These are phyloP conservation scores for Volvariella volvacea DNA, from an alignment of 1,284 basidiomycete species.

Conservation along the genomic window DNA sequence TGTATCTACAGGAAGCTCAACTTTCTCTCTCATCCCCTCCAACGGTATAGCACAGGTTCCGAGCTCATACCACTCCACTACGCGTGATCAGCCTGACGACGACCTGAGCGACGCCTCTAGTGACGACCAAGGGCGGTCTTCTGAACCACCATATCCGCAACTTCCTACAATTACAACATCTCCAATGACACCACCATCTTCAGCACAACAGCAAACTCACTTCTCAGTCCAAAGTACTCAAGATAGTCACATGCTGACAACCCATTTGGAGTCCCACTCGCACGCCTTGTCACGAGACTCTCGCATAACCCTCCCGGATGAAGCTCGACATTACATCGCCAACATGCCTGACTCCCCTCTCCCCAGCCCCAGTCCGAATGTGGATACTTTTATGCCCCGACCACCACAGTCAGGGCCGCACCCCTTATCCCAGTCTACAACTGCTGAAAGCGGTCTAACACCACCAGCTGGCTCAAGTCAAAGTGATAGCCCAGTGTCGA, in stretches of 20 bases:
- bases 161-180: slow-evolving; percentile 4
- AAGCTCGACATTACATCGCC: slow-evolving; percentile 63
- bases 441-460: slow-evolving; percentile 10
- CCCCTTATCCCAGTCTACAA: background rate
- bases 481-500: slow-evolving; percentile 14
- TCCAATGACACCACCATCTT: slow-evolving; percentile 1
- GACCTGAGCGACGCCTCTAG: too few relatives aligned
- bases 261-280: slow-evolving; percentile 10
- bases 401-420: background rate
- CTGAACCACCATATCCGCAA: too few relatives aligned
- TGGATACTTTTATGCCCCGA: slow-evolving; percentile 26
- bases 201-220: too few relatives aligned
- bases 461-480: slow-evolving; percentile 13
- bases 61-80: too few relatives aligned
- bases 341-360: slow-evolving; percentile 58
- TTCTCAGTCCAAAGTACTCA: slow-evolving; percentile 8
- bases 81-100: too few relatives aligned
- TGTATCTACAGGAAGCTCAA: too few relatives aligned
- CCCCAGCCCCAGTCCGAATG: slow-evolving; percentile 47
- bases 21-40: too few relatives aligned
- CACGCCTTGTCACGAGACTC: slow-evolving; percentile 43
- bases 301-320: slow-evolving; percentile 63
- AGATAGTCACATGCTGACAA: slow-evolving; percentile 21
- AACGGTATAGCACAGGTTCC: too few relatives aligned
- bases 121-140: too few relatives aligned